A percentile compares a stretch with the other conserved stretches of the same genome.
Evolutionary conservation across 2,329 filamentous ascomycete species (phyloP).

Genomic region (Fusarium cyanostomum): DNA sequence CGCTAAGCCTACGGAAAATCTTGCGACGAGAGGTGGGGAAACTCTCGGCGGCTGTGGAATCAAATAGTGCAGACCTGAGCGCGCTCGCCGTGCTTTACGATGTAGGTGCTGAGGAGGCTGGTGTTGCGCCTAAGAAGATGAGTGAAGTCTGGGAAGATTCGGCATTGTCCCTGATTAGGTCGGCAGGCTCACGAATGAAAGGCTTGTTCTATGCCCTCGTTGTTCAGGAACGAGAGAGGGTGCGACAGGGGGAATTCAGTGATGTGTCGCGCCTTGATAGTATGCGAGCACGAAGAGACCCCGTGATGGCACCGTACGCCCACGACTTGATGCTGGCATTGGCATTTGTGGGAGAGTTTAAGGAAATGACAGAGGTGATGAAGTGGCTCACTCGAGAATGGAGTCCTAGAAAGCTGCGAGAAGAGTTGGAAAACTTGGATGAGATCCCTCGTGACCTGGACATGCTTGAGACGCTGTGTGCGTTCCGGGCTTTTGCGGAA

Average conservation of each 20-base stretch:
- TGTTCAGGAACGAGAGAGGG: slow-evolving; percentile 37
- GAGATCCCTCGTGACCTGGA: slow-evolving; percentile 47
- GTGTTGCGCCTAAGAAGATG: slow-evolving; percentile 10
- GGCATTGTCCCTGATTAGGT: slow-evolving; percentile 30
- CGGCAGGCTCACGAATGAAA: slow-evolving; percentile 40
- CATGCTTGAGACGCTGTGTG: slow-evolving; percentile 54
- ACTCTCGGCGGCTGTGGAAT: slow-evolving; percentile 30
- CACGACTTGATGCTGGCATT: slow-evolving; percentile 72
- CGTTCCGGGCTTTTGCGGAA: slow-evolving; percentile 60
- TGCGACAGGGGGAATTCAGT: slow-evolving; percentile 25
- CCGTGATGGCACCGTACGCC: slow-evolving; percentile 49
- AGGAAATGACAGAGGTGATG: slow-evolving; percentile 65
- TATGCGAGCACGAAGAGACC: slow-evolving; percentile 47
- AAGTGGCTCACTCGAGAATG: slow-evolving; percentile 67
- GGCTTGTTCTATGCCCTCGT: slow-evolving; percentile 42
- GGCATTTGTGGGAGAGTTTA: slow-evolving; percentile 67
- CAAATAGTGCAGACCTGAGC: slow-evolving; percentile 17
- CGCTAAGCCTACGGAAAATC: slow-evolving; percentile 40
- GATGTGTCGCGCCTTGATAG: slow-evolving; percentile 46
- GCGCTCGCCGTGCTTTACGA: slow-evolving; percentile 30
- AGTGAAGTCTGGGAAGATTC: slow-evolving; percentile 1
- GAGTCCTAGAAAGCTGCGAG: slow-evolving; percentile 46
- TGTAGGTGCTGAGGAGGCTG: slow-evolving; percentile 16
- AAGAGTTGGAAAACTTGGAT: slow-evolving; percentile 49
- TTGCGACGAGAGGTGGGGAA: slow-evolving; percentile 39